These are phyloP conservation scores for Epichloe elymi DNA, from an alignment of 2,329 filamentous ascomycete genomes.

Conservation along the genomic window DNA sequence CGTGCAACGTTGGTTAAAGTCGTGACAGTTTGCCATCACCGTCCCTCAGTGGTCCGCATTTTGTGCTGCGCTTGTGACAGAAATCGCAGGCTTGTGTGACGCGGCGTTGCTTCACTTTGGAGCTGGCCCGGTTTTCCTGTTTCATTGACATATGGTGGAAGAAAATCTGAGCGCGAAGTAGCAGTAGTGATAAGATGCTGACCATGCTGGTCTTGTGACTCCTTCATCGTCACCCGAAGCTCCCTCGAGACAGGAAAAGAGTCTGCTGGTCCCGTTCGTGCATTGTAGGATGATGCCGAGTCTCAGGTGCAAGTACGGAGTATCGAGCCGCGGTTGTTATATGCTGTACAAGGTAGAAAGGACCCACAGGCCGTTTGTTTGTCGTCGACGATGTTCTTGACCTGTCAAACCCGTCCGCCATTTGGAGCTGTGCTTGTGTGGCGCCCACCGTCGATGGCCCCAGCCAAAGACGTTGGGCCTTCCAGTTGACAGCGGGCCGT, in stretches of 20 bases:
- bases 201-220: no score
- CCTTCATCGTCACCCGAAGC: no score
- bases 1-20: constrained; percentile 36
- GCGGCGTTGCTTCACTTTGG: constrained; percentile 3
- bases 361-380: neutral
- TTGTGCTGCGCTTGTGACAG: constrained; percentile 25
- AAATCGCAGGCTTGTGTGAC: constrained; percentile 24
- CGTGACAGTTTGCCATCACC: constrained; percentile 30
- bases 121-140: neutral
- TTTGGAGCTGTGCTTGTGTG: neutral
- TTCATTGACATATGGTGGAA: neutral
- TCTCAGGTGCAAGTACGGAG: no score
- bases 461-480: no score
- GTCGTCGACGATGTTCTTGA: neutral
- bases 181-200: no score
- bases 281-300: no score
- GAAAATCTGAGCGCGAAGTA: neutral
- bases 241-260: no score
- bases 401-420: neutral
- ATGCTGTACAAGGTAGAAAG: no score
- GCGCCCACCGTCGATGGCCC: no score
- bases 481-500: no score
- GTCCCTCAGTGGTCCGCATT: constrained; percentile 13
- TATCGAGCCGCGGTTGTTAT: no score
- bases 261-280: no score